A percentile compares a stretch with the other conserved stretches of the same genome.
Conservation (phyloP, 1,139 yeast species). For the Taphrina flavorubra region DNA sequence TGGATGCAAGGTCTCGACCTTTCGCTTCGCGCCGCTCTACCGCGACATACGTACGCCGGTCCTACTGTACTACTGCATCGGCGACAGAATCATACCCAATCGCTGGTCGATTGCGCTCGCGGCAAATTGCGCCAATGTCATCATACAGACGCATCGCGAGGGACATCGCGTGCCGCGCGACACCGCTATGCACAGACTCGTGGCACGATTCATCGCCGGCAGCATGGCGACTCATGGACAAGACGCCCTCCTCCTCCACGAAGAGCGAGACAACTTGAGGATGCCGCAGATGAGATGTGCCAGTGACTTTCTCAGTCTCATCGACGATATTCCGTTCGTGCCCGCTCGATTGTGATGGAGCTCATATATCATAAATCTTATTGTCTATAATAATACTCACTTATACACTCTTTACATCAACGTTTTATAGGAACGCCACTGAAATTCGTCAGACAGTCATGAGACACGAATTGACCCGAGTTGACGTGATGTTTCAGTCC, state of each 20-base stretch:
- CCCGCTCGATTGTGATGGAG: slow-evolving; percentile 10
- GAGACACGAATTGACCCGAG: not conserved
- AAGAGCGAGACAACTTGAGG: not conserved
- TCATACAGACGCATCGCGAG: slow-evolving; percentile 29
- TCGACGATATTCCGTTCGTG: slow-evolving; percentile 34
- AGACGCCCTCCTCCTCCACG: not conserved
- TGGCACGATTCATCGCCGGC: slow-evolving; percentile 16
- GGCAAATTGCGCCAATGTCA: slow-evolving; percentile 16
- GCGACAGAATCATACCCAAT: slow-evolving; percentile 37
- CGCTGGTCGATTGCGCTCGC: slow-evolving; percentile 38
- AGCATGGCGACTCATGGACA: not conserved
- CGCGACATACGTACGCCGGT: slow-evolving; percentile 60
- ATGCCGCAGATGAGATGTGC: slow-evolving; percentile 31
- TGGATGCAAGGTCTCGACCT: slow-evolving; percentile 71
- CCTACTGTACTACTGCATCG: slow-evolving; percentile 54
- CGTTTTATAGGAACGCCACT: not conserved
- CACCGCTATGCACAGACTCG: not conserved
- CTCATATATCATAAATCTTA: not conserved
- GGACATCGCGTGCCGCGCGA: slow-evolving; percentile 35
- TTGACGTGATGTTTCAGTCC: not conserved
- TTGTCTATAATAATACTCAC: not conserved
- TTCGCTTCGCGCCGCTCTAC: slow-evolving; percentile 60
- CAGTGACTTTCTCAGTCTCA: slow-evolving; percentile 33
- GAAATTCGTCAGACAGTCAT: not conserved
- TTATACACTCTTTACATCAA: slow-evolving; percentile 5